Evolutionary conservation across 148 eudicot genomes (phyloP), one percentile per base, ranked within the genome.

Genomic region (Rheum nobile): DNA sequence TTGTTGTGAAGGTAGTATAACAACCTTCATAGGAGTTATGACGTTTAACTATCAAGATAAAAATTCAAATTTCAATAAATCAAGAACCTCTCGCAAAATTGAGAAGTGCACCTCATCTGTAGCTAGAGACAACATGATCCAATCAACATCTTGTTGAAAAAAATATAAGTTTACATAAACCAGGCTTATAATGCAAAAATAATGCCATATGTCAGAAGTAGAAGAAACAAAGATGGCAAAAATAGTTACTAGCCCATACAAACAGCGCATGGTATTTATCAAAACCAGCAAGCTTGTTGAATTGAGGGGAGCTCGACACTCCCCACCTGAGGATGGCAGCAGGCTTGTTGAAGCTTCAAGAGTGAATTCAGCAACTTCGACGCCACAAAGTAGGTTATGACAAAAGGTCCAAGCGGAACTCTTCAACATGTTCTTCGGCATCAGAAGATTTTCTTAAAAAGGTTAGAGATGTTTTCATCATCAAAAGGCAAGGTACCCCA

Each of bases 291-390:
- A n/a, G n/a, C n/a, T n/a, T 83, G 92, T 57, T 94, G 96, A 80
- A 94, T 77, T 75, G 98, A 83, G 71, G 90, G 91, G 59, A 94
- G 42, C 55, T 97, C 97, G 75, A 93, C 89, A 83, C 96, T 91
- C 78, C 98, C 98, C 77, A 94, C 97, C 88, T 94, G 98, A 82
- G 98, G 98, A 82, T 94, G 98, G 79, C 98, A 94, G 78, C 98
- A 94, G 22, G 98, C 97, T 85, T 94, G 98, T 37, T 97, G 91
- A 82, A 94, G 97, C 90, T 91, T 94, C 81, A 91, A 77, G 84
- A 94, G 97, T 41, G 98, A 91, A 81, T 85, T 91, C 54, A 94
- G 77, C 71, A 94, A 88, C 87, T 91, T 94, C 59, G 92, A 80
- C 52, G 98, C 96, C 85, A 91, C 98, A 78, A 59, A 74, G 74